phyloP scores from a whole-genome alignment of 2,329 filamentous ascomycete species.

The Curvularia spicifera region DNA sequence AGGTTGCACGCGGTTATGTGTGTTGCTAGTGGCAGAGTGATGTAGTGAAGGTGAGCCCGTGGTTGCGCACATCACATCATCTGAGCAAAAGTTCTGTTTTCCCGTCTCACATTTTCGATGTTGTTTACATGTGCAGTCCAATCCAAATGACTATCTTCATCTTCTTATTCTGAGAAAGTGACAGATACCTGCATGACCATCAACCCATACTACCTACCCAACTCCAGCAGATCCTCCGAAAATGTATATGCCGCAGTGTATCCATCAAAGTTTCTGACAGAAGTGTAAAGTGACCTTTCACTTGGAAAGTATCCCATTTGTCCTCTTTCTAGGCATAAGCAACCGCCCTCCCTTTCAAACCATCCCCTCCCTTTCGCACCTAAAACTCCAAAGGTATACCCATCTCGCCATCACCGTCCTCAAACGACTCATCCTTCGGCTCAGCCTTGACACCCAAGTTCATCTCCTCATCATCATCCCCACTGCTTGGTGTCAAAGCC shows the following conservation, averaged over 20 bases:
- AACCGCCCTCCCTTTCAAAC: neutral
- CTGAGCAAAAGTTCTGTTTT: too few relatives aligned
- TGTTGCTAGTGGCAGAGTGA: neutral
- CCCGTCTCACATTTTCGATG: too few relatives aligned
- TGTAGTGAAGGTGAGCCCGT: neutral
- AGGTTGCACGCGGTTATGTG: too few relatives aligned
- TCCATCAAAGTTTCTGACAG: too few relatives aligned
- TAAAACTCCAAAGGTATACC: neutral
- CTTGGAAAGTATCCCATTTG: neutral
- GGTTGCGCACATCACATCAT: neutral
- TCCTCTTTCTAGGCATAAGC: neutral
- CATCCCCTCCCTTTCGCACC: neutral
- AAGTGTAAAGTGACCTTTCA: too few relatives aligned
- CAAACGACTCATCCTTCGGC: neutral
- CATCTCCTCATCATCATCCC: neutral
- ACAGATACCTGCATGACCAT: too few relatives aligned
- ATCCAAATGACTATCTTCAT: too few relatives aligned
- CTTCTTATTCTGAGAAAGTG: too few relatives aligned
- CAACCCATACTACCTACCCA: too few relatives aligned
- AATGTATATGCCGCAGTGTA: too few relatives aligned
- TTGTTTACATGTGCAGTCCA: too few relatives aligned
- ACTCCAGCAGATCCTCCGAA: too few relatives aligned
- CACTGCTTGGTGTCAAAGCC: neutral
- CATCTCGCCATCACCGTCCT: neutral
- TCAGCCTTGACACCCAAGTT: conserved; percentile 4